Conservation (phyloP, 2,329 filamentous ascomycete genomes). For the Rhynchosporium agropyri region DNA sequence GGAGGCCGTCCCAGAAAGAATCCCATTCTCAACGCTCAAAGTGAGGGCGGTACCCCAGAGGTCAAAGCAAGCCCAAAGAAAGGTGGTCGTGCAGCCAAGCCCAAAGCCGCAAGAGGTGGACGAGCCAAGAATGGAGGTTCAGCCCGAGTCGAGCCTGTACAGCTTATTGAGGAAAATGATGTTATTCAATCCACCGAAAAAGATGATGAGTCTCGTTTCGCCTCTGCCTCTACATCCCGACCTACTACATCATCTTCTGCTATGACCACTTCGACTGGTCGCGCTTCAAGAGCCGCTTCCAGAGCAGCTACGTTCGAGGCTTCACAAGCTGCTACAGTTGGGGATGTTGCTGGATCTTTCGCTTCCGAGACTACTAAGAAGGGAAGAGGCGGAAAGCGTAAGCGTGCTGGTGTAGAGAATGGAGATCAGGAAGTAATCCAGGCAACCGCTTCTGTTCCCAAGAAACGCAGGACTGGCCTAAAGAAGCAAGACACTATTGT, state of each 20-base stretch:
- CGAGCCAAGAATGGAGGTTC: conserved; percentile 26
- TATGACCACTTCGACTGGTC: conserved; percentile 25
- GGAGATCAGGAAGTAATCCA: not conserved
- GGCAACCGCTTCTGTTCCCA: conserved; percentile 9
- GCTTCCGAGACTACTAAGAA: conserved; percentile 4
- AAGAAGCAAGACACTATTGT: conserved; percentile 17
- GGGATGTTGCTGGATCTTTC: not conserved
- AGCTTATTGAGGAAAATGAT: conserved; percentile 28
- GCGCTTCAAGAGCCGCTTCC: conserved; percentile 20
- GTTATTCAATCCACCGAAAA: conserved; percentile 36
- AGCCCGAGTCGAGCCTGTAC: not conserved
- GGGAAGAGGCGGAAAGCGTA: conserved; percentile 22
- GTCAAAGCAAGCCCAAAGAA: conserved; percentile 9
- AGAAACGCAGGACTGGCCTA: conserved; percentile 21
- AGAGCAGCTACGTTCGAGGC: conserved; percentile 26
- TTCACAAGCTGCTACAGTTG: conserved; percentile 24
- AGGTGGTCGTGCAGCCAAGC: conserved; percentile 15
- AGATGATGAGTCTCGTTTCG: conserved; percentile 30
- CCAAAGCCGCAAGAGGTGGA: conserved; percentile 23
- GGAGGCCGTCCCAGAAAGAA: conserved; percentile 31
- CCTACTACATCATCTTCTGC: conserved; percentile 32
- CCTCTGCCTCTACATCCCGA: conserved; percentile 29
- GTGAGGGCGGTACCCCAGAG: conserved; percentile 7
- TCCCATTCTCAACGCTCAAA: conserved; percentile 4
- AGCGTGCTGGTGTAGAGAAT: conserved; percentile 11